Percentiles rank a stretch among this genome's conserved stretches.
phyloP scores from a whole-genome alignment of 441 rosid species.

The Erysimum pusillum region DNA sequence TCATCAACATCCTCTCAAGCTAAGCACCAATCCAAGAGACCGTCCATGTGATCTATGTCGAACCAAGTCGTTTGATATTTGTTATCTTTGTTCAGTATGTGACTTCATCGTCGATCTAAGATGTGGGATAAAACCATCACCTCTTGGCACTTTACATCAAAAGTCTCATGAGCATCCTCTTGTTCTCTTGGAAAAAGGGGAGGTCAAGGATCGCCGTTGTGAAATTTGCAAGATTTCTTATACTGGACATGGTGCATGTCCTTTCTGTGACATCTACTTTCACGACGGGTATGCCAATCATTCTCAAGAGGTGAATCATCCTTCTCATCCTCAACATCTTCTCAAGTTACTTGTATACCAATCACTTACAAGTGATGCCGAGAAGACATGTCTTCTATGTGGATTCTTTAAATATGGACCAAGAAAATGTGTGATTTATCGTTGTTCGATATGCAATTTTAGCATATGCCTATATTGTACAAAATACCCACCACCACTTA shows the following conservation, averaged over 20 bases:
- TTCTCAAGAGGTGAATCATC: slow-evolving; percentile 12
- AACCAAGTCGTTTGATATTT: not conserved
- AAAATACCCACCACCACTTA: slow-evolving; percentile 20
- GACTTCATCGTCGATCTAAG: not conserved
- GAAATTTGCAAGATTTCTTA: not conserved
- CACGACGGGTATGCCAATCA: slow-evolving; percentile 24
- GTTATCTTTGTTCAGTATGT: not conserved
- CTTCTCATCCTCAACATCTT: slow-evolving; percentile 28
- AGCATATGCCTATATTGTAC: not conserved
- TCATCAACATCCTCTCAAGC: slow-evolving; percentile 15
- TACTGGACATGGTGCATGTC: not conserved
- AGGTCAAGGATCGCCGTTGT: not conserved
- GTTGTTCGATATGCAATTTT: slow-evolving; percentile 16
- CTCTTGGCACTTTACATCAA: not conserved
- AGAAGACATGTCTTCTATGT: slow-evolving; percentile 16
- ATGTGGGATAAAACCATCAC: slow-evolving; percentile 14
- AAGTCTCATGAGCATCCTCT: slow-evolving; percentile 20
- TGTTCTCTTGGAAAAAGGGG: not conserved
- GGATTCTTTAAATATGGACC: not conserved
- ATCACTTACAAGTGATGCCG: not conserved
- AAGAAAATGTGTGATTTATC: not conserved
- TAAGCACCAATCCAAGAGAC: not conserved
- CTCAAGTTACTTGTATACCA: not conserved
- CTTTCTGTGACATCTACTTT: slow-evolving; percentile 11
- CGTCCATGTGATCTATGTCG: not conserved